These are phyloP conservation scores for Cladophialophora immunda DNA, from an alignment of 2,329 filamentous ascomycete genomes.

Conservation along the genomic window DNA sequence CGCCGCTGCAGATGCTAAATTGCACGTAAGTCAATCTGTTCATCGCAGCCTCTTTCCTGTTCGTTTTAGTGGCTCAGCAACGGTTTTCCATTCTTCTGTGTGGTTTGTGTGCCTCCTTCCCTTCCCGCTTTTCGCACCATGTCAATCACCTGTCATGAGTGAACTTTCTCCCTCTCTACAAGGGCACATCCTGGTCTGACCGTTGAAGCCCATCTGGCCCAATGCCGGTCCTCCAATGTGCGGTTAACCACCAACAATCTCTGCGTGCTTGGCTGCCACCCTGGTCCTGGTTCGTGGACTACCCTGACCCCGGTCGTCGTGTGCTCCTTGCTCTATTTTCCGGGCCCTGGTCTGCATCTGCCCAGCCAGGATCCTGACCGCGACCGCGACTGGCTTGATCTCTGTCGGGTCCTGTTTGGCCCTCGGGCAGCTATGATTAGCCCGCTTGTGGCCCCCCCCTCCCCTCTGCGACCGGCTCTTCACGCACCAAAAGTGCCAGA, in stretches of 20 bases:
- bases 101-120: background rate
- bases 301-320: background rate
- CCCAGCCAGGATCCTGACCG: conserved; percentile 25
- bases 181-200: conserved; percentile 26
- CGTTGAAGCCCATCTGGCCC: conserved; percentile 34
- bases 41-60: background rate
- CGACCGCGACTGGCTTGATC: conserved; percentile 19
- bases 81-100: background rate
- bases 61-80: background rate
- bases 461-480: conserved; percentile 18
- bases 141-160: conserved; percentile 1
- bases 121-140: conserved; percentile 1
- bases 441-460: conserved; percentile 24
- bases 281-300: conserved; percentile 21
- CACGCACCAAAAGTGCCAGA: conserved; percentile 28
- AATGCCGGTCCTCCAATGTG: conserved; percentile 17
- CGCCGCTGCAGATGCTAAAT: conserved; percentile 10
- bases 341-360: conserved; percentile 10
- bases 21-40: conserved; percentile 33
- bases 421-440: conserved; percentile 23
- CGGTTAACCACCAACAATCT: conserved; percentile 21
- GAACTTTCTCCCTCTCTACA: background rate
- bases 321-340: conserved; percentile 7
- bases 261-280: conserved; percentile 19
- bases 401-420: conserved; percentile 23